These are phyloP conservation scores for Fusarium guadeloupense DNA, from an alignment of 2,329 filamentous ascomycete genomes.

Conservation along the genomic window DNA sequence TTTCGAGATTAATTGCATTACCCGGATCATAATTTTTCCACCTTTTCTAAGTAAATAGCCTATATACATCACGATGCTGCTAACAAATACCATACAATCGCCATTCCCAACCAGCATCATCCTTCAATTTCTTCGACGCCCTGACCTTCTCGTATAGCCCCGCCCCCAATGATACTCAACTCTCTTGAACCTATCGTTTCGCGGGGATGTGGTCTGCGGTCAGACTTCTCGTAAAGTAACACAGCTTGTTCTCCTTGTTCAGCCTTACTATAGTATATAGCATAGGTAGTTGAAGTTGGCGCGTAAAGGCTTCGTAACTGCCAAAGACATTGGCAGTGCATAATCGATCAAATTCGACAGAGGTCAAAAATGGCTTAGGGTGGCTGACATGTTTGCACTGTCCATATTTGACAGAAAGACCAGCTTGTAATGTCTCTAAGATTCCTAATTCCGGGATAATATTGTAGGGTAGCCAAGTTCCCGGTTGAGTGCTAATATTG, in stretches of 20 bases:
- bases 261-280: too few relatives aligned
- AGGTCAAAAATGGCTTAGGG: slow-evolving; percentile 1
- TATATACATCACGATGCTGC: slow-evolving; percentile 18
- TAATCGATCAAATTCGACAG: slow-evolving; percentile 5
- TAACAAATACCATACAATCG: slow-evolving; percentile 11
- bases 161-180: slow-evolving; percentile 18
- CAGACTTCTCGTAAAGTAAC: slow-evolving; percentile 19
- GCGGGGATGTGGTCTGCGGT: slow-evolving; percentile 22
- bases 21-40: too few relatives aligned
- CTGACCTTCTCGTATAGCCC: neutral
- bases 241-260: slow-evolving; percentile 12
- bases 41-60: slow-evolving; percentile 7
- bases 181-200: slow-evolving; percentile 1
- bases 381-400: neutral
- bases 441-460: neutral
- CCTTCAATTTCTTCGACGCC: slow-evolving; percentile 10
- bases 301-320: slow-evolving; percentile 15
- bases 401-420: slow-evolving; percentile 18
- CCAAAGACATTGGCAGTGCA: slow-evolving; percentile 23
- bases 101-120: slow-evolving; percentile 14
- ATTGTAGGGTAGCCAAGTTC: slow-evolving; percentile 13
- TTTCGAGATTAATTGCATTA: too few relatives aligned
- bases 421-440: slow-evolving; percentile 18
- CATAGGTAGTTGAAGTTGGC: slow-evolving; percentile 19
- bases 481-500: neutral